Evolutionary conservation across 2,329 filamentous ascomycete genomes (phyloP).

Genomic region (Bertia moriformis): DNA sequence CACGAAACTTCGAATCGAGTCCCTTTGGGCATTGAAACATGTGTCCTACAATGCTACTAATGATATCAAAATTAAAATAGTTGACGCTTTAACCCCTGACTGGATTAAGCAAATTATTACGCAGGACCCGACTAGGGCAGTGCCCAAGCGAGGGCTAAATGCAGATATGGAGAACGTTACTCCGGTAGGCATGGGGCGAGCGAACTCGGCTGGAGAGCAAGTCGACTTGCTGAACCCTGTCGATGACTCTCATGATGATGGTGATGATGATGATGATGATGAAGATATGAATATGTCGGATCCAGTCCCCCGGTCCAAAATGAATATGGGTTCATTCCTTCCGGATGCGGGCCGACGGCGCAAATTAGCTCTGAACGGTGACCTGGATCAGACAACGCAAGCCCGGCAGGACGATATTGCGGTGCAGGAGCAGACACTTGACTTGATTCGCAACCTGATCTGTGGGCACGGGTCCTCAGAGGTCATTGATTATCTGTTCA

Average conservation of each 20-base stretch:
- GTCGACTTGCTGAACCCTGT: constrained; percentile 7
- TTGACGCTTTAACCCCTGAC: constrained; percentile 62
- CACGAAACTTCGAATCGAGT: constrained; percentile 66
- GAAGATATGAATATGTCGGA: constrained; percentile 11
- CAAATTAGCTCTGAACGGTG: constrained; percentile 41
- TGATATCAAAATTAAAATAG: constrained; percentile 59
- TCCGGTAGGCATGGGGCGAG: neutral
- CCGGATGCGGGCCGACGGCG: constrained; percentile 34
- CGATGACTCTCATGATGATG: constrained; percentile 35
- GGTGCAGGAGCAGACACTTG: constrained; percentile 80
- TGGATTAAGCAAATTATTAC: constrained; percentile 73
- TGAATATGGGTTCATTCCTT: constrained; percentile 16
- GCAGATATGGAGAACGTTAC: constrained; percentile 20
- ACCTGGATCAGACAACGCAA: constrained; percentile 52
- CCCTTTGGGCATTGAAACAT: constrained; percentile 88
- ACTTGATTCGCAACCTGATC: constrained; percentile 81
- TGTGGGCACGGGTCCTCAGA: constrained; percentile 46
- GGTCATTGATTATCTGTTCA: constrained; percentile 78
- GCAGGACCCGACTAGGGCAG: constrained; percentile 21
- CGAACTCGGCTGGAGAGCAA: constrained; percentile 5
- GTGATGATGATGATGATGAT: constrained; percentile 35
- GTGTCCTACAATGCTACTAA: constrained; percentile 61
- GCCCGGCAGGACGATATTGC: constrained; percentile 65
- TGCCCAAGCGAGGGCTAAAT: constrained; percentile 31
- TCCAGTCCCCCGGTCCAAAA: neutral